Percentiles rank a stretch among this genome's conserved stretches.
These are phyloP conservation scores for Comarum palustre DNA, from an alignment of 306 rosid species.

Conservation along the genomic window DNA sequence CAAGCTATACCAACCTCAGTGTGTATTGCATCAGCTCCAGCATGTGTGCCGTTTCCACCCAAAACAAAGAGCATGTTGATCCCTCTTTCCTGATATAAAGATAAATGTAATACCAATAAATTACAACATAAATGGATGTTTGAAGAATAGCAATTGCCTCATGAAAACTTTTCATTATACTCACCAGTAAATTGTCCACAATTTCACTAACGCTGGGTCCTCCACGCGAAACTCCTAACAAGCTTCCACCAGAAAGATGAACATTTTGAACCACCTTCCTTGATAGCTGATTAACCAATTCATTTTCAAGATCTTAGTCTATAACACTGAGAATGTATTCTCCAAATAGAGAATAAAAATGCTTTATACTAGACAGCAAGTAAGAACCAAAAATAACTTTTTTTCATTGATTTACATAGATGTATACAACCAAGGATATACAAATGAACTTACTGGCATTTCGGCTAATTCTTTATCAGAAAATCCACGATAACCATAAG, in stretches of 20 bases:
- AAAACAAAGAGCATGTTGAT: constrained; percentile 94
- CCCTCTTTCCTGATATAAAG: constrained; percentile 71
- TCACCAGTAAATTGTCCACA: constrained; percentile 80
- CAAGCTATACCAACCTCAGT: constrained; percentile 61
- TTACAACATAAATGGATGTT: constrained; percentile 16
- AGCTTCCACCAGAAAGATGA: constrained; percentile 99
- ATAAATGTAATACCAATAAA: constrained; percentile 18
- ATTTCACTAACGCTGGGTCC: constrained; percentile 71
- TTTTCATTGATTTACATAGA: constrained; percentile 4
- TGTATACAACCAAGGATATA: constrained; percentile 26
- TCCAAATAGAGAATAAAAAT: constrained; percentile 6
- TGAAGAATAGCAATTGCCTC: constrained; percentile 12
- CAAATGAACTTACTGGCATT: constrained; percentile 55
- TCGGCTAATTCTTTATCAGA: constrained; percentile 73
- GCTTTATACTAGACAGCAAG: constrained; percentile 6
- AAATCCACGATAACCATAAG: constrained; percentile 96
- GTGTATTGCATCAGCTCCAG: constrained; percentile 95
- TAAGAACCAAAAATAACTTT: background rate
- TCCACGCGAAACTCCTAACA: constrained; percentile 97
- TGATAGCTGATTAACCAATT: constrained; percentile 59
- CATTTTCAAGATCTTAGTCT: constrained; percentile 23
- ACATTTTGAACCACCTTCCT: constrained; percentile 92
- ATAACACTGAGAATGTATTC: constrained; percentile 1
- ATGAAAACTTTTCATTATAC: constrained; percentile 22
- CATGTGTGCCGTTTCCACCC: constrained; percentile 99